These are phyloP conservation scores for Apium graveolens DNA, from an alignment of 129 eudicot genomes.

Conservation along the genomic window DNA sequence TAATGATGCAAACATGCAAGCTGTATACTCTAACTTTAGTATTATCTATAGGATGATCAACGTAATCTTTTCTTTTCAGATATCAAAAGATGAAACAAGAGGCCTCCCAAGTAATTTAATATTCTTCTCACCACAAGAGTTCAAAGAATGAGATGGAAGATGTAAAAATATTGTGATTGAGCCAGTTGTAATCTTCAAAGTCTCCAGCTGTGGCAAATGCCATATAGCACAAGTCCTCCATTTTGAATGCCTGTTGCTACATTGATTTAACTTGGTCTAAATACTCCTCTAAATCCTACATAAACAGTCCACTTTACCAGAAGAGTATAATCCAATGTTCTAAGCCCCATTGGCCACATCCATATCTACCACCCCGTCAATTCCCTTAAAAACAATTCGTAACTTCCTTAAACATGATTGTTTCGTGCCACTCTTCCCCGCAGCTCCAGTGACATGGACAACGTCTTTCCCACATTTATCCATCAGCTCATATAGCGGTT, in stretches of 20 bases:
- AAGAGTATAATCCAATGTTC: not conserved
- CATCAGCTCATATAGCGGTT: constrained; percentile 64
- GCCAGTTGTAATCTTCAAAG: not conserved
- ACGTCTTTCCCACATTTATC: constrained; percentile 41
- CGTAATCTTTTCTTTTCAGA: not conserved
- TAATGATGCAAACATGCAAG: too few relatives aligned
- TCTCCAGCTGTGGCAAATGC: not conserved
- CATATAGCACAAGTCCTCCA: not conserved
- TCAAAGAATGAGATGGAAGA: not conserved
- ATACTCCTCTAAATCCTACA: not conserved
- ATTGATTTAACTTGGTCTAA: not conserved
- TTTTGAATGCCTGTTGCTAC: not conserved
- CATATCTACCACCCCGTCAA: constrained; percentile 49
- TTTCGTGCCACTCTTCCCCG: constrained; percentile 50
- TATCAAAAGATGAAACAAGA: not conserved
- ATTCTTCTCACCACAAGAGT: not conserved
- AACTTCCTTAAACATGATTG: constrained; percentile 60
- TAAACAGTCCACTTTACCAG: not conserved
- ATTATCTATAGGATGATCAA: not conserved
- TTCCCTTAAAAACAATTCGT: constrained; percentile 61
- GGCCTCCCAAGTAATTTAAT: not conserved
- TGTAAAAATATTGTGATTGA: too few relatives aligned
- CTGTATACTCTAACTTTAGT: too few relatives aligned
- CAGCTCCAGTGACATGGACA: constrained; percentile 67
- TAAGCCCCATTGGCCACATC: constrained; percentile 86